phyloP scores from a whole-genome alignment of 2,329 filamentous ascomycete species.

The Rutstroemia sydowiana region DNA sequence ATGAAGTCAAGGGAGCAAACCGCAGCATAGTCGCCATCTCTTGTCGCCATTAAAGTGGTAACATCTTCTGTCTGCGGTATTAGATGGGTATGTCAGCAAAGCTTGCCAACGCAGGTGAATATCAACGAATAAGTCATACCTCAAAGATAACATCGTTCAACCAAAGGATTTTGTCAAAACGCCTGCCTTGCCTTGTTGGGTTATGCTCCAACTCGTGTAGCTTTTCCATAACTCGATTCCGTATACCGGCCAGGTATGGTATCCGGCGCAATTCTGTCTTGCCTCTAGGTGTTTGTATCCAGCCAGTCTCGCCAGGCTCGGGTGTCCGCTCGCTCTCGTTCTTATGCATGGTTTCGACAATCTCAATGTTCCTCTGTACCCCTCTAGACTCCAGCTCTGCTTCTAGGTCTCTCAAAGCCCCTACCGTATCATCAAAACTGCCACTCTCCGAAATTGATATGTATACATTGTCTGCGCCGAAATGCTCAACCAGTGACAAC shows the following conservation, averaged over 20 bases:
- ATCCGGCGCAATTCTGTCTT: slow-evolving; percentile 54
- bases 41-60: slow-evolving; percentile 47
- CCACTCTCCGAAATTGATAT: slow-evolving; percentile 62
- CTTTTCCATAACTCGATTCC: slow-evolving; percentile 56
- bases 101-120: background rate
- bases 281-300: slow-evolving; percentile 51
- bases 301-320: slow-evolving; percentile 27
- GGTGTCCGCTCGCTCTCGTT: slow-evolving; percentile 42
- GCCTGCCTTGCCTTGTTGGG: slow-evolving; percentile 23
- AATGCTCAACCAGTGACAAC: slow-evolving; percentile 44
- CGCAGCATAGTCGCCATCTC: slow-evolving; percentile 51
- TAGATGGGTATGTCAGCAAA: background rate
- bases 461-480: slow-evolving; percentile 58
- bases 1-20: slow-evolving; percentile 56
- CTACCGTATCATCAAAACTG: slow-evolving; percentile 62
- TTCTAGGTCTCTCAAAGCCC: slow-evolving; percentile 50
- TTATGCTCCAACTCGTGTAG: slow-evolving; percentile 39
- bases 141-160: slow-evolving; percentile 58
- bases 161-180: slow-evolving; percentile 51
- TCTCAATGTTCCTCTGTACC: slow-evolving; percentile 46
- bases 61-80: slow-evolving; percentile 45
- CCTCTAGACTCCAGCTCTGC: slow-evolving; percentile 41
- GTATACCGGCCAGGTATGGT: slow-evolving; percentile 56
- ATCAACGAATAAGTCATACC: slow-evolving; percentile 29
- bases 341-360: slow-evolving; percentile 44